Base-by-base conservation (phyloP, 495 filamentous ascomycete genomes). In the Clavariopsis aquatica region DNA sequence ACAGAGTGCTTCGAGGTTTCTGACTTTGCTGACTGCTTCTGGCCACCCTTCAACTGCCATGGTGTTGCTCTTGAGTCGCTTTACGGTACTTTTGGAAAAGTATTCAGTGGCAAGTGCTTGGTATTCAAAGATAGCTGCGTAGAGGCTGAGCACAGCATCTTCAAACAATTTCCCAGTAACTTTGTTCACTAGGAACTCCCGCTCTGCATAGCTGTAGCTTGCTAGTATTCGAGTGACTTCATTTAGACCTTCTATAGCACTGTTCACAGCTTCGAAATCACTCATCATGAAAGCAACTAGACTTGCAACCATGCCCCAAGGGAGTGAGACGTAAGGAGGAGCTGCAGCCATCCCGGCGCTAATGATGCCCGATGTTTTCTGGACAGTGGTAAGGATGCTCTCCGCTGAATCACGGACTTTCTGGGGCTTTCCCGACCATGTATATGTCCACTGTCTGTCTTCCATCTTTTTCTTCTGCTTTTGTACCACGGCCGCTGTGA, bases 331-430 rank as follows among this genome's bases (percentile, higher is more conserved):
- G 24, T n/a, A 52, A 9, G 49, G 49, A 15, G 49, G 49, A 23
- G 49, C 20, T 15, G 49, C 19, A 24, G 49, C 12, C 49, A 52
- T 52, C 13, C 49, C 49, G 8, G 24, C 49, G 10, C 13, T 24
- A 5, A 52, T 23, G 8, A 52, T 15, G 20, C 49, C 24, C 8
- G 24, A 24, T 15, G 22, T 23, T 23, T 52, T 24, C 3, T 52
- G 5, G 24, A 28, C 26, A 5, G 20, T 52, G 8, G 49, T 52
- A 17, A 52, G 26, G 7, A 52, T 52, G 26, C 49, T 24, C 28
- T 52, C 49, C n/a, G 49, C 49, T 5, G 49, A n/a, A 29, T 52
- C 49, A 10, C 49, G 49, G 7, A 52, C 49, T n/a, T 23, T 52
- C 8, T 28, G 49, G 3, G 49, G 49, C 26, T 52, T 52, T 6